phyloP scores from a whole-genome alignment of 257 asterid genomes.

The Perilla frutescens region DNA sequence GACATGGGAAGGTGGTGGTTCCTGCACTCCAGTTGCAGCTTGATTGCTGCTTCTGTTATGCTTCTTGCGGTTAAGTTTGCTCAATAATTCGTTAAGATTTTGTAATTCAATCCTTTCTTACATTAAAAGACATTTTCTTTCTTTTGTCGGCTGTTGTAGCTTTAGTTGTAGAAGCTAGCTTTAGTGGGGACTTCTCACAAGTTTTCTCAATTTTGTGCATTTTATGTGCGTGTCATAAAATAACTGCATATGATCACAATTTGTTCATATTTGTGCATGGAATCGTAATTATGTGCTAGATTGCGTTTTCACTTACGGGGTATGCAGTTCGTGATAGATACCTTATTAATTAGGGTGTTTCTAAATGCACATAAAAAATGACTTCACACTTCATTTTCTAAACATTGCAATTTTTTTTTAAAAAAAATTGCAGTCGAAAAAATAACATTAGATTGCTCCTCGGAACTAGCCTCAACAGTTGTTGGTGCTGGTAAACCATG shows the following conservation, averaged over 20 bases:
- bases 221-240: neutral
- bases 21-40: neutral
- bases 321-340: neutral
- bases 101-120: neutral
- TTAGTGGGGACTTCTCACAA: too few species aligned
- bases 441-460: neutral
- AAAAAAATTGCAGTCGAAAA: too few species aligned
- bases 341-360: neutral
- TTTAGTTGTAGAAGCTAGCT: too few species aligned
- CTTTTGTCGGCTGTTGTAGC: neutral
- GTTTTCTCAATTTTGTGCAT: too few species aligned
- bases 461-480: too few species aligned
- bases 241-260: neutral
- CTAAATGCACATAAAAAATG: too few species aligned
- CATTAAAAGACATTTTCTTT: neutral
- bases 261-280: neutral
- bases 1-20: constrained; percentile 14
- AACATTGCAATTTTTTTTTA: too few species aligned
- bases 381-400: too few species aligned
- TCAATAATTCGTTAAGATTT: constrained; percentile 18
- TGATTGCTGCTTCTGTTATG: constrained; percentile 2
- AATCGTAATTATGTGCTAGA: neutral
- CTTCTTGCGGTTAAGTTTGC: constrained; percentile 4
- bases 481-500: neutral
- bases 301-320: neutral